Base-by-base conservation (phyloP, 441 rosid genomes). In the Populus hybrid region DNA sequence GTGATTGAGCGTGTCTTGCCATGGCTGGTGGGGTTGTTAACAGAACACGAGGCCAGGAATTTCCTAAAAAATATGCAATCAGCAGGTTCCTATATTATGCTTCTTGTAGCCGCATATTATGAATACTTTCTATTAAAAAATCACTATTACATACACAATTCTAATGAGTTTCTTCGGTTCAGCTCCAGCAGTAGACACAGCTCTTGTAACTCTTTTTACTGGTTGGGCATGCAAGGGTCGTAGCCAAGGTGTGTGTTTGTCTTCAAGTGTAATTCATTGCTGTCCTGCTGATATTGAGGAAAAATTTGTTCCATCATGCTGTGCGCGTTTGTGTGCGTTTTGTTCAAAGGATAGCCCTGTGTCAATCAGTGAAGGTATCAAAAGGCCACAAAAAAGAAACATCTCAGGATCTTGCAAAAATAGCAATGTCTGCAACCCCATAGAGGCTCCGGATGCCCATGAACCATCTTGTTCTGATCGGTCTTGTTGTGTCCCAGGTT, bases 151-250 rank as follows among this genome's bases (percentile, higher is more conserved):
- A 59, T 65, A 54, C 59, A 5, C 14, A 76, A 69, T 63, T 79
- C 38, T 65, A 59, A 35, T 68, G 42, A 71, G 70, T 67, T 73
- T 65, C 76, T 66, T 66, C 78, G 68, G 21, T 84, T 74, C 90
- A 90, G 94, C 94, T 78, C 89, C 94, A 46, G 67, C 81, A 5
- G 73, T 85, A 10, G 90, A 90, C 81, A 69, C 81, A 40, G 91
- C 92, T 11, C 78, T 90, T 64, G 86, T 90, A 32, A 89, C 92
- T 54, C 89, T 90, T 73, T 89, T 90, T 82, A 80, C 90, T 82
- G 92, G 92, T 70, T 90, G 92, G 94, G 92, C 90, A 54, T 89
- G 94, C 84, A 89, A 90, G 84, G 91, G 94, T 75, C 87, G 77
- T 72, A 79, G 73, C 64, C 81, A 84, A 23, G 87, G 89, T 75